Evolutionary conservation across 768 basidiomycete species (phyloP).

Genomic region (Mycena capillaripes): DNA sequence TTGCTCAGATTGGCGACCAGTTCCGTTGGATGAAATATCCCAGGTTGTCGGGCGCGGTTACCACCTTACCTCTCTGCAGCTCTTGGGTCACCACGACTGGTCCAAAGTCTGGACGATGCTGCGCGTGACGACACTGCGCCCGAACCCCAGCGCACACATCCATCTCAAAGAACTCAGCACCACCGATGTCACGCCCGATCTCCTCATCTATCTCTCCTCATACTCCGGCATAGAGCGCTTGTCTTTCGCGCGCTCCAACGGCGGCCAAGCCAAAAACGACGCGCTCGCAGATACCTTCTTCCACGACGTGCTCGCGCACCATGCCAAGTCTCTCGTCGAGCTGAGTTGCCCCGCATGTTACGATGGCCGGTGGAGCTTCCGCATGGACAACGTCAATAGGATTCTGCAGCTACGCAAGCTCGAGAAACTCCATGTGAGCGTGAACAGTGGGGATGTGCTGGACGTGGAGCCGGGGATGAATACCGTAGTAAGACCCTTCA

Average conservation of each 20-base stretch:
- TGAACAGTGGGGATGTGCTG: background rate
- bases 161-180: slow-evolving; percentile 2
- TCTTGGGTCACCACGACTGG: background rate
- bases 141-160: background rate
- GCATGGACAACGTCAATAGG: background rate
- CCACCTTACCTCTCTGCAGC: background rate
- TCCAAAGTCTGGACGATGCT: slow-evolving; percentile 10
- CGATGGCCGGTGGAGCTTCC: background rate
- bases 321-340: background rate
- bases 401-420: background rate
- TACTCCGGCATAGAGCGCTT: background rate
- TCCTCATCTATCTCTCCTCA: background rate
- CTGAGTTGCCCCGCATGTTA: background rate
- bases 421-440: background rate
- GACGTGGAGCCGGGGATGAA: background rate
- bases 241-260: background rate
- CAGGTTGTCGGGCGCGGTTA: background rate
- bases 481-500: background rate
- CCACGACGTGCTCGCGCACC: background rate
- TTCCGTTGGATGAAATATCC: background rate
- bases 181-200: background rate
- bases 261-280: background rate
- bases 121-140: background rate
- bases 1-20: background rate
- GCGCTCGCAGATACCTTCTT: background rate